These are phyloP conservation scores for Helicocarpus griseus DNA, from an alignment of 2,329 filamentous ascomycete genomes.

Conservation along the genomic window DNA sequence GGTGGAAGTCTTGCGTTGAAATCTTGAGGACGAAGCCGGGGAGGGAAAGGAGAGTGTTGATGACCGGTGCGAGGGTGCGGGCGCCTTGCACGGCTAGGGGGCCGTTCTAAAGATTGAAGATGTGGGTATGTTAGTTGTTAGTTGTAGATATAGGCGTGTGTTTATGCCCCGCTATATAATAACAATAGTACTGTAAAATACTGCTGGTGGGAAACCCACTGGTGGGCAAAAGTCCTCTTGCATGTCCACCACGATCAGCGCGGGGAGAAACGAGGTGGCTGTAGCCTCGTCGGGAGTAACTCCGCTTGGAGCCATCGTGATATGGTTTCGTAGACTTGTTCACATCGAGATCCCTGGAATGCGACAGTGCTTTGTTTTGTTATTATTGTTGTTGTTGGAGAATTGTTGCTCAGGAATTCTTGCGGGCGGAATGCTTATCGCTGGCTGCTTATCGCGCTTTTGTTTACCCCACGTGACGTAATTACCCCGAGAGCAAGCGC, in stretches of 20 bases:
- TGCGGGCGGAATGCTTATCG: background rate
- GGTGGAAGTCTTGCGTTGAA: constrained; percentile 91
- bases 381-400: background rate
- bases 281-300: background rate
- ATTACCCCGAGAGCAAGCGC: too few relatives aligned
- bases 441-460: too few relatives aligned
- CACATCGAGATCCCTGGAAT: background rate
- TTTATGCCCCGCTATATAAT: background rate
- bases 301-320: constrained; percentile 2
- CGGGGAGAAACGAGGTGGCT: constrained; percentile 35
- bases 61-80: constrained; percentile 55
- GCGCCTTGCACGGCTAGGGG: constrained; percentile 71
- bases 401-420: too few relatives aligned
- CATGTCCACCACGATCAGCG: constrained; percentile 71
- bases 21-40: constrained; percentile 61
- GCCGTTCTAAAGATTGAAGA: constrained; percentile 51
- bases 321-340: background rate
- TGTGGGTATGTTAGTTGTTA: background rate
- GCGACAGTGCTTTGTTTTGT: too few relatives aligned
- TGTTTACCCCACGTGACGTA: too few relatives aligned
- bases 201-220: constrained; percentile 41
- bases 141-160: background rate
- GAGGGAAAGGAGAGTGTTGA: constrained; percentile 65
- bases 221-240: constrained; percentile 95
- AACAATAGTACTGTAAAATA: background rate